phyloP scores from a whole-genome alignment of 768 basidiomycete species.

The Suillus alpinus region DNA sequence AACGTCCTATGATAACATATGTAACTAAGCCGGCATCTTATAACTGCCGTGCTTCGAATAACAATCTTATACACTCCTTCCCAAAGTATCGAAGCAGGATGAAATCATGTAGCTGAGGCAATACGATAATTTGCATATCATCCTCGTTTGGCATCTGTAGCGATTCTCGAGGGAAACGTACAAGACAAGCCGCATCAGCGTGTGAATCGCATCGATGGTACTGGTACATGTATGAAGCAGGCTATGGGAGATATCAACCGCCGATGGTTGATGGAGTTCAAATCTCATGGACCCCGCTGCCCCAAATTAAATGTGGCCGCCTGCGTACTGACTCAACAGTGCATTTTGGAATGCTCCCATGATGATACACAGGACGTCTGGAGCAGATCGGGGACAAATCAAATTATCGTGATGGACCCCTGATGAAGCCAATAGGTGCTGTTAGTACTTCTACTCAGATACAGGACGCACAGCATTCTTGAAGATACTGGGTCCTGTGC shows the following conservation, averaged over 20 bases:
- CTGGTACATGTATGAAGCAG: neutral
- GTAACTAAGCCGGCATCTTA: neutral
- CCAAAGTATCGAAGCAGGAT: neutral
- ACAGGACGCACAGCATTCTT: neutral
- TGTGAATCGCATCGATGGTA: neutral
- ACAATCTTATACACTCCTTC: neutral
- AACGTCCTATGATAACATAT: neutral
- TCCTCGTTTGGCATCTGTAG: neutral
- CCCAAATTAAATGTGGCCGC: neutral
- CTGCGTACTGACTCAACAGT: neutral
- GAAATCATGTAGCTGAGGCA: neutral
- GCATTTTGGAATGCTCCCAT: neutral
- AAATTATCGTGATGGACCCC: neutral
- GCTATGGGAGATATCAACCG: neutral
- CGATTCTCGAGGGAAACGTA: neutral
- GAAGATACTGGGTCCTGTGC: neutral
- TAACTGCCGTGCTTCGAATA: neutral
- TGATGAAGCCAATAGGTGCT: neutral
- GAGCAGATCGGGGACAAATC: neutral
- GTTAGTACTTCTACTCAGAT: neutral
- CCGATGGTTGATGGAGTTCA: neutral
- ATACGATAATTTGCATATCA: neutral
- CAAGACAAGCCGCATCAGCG: neutral
- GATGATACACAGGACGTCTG: neutral
- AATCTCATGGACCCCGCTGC: neutral